Evolutionary conservation across 805 yeast genomes (phyloP).

Genomic region (Nakazawaea holstii): DNA sequence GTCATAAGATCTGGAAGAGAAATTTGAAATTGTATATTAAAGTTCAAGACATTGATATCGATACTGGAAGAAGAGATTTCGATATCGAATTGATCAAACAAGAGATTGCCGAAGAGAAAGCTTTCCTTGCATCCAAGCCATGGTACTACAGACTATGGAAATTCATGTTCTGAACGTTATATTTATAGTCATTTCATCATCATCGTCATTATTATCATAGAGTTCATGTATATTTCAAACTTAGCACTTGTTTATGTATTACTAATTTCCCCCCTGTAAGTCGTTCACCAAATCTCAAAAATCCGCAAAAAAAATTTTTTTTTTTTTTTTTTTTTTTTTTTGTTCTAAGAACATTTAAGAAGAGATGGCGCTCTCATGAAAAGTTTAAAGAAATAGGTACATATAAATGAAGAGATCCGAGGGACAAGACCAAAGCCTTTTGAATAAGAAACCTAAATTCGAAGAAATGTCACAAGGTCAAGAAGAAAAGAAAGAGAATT

Average conservation of each 20-base stretch:
- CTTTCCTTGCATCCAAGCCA: constrained; percentile 25
- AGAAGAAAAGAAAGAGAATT: constrained; percentile 28
- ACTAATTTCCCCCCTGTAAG: not conserved
- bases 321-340: not conserved
- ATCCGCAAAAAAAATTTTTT: constrained; percentile 5
- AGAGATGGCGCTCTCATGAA: not conserved
- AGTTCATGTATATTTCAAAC: too few species aligned
- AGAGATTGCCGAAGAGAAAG: constrained; percentile 49
- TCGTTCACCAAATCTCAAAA: not conserved
- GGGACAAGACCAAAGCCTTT: not conserved
- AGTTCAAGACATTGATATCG: constrained; percentile 51
- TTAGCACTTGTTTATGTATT: too few species aligned
- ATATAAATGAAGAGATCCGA: constrained; percentile 7
- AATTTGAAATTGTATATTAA: constrained; percentile 32
- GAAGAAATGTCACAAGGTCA: constrained; percentile 15
- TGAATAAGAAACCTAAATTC: constrained; percentile 23
- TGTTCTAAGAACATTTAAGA: not conserved
- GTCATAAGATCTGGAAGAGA: constrained; percentile 43
- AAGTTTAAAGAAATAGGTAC: not conserved
- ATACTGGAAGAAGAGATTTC: constrained; percentile 54
- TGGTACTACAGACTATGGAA: constrained; percentile 28
- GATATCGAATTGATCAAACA: constrained; percentile 48
- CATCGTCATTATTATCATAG: not conserved
- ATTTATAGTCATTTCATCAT: not conserved
- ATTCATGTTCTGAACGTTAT: constrained; percentile 38